Evolutionary conservation across 768 basidiomycete genomes (phyloP), one percentile per base, ranked within the genome.

Genomic region (Auricularia sp.): DNA sequence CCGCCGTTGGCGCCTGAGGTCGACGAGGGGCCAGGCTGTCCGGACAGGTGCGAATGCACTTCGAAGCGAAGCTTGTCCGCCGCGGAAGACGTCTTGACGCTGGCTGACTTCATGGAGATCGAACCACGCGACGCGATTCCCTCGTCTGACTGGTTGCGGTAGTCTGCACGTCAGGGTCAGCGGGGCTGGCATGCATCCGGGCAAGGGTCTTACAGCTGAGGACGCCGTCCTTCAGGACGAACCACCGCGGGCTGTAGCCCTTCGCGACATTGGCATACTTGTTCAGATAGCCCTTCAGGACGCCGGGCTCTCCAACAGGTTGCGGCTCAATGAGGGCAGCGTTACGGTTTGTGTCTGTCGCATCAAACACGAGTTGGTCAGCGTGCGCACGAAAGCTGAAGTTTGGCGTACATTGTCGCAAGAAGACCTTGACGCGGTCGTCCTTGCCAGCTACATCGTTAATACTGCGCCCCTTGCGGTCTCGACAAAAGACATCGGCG

Each of bases 261-360:
- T 85, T 87, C 0, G 92, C 92, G 45, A 97, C 90, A 69, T 97
- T 98, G 1, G 89, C 87, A 72, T 94, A 97, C 74, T 98, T 98
- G 74, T 90, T 92, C 21, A 93, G 77, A 71, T 92, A 92, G 0
- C 91, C 92, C 67, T 83, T 86, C 64, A 92, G 74, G 2, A 79
- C 74, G 0, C 88, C 86, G 1, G 88, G 84, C 61, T 86, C 84
- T 1, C 78, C 77, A 1, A 71, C 62, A 0, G 78, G 75, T 6
- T 74, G 68, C 1, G 80, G 75, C 7, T 81, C 79, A 10, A 94
- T 82, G 1, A 93, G 77, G 0, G 86, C 84, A 45, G 84, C 85
- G 69, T 94, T 90, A 47, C 88, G 88, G 71, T 93, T 94, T 18
- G 85, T 86, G 69, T 91, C 90, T 92, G 70, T 42, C 7, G 39